These are phyloP conservation scores for Daldinia caldariorum DNA, from an alignment of 495 filamentous ascomycete species.

Conservation along the genomic window DNA sequence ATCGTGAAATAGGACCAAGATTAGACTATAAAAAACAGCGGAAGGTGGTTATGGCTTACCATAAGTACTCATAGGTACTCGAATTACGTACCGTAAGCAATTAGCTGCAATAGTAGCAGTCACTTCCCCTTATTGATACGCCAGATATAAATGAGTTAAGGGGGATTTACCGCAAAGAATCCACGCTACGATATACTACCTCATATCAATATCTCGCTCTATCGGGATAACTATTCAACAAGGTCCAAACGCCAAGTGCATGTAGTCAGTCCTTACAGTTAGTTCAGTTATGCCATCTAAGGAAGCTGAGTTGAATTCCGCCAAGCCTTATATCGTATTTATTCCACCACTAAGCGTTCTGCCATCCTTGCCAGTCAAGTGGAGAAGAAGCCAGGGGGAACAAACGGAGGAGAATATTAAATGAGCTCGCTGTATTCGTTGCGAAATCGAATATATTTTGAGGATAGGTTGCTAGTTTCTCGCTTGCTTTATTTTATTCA, in stretches of 20 bases:
- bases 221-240: no score
- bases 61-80: not conserved
- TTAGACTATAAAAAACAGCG: not conserved
- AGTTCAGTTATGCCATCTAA: no score
- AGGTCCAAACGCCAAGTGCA: no score
- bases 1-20: not conserved
- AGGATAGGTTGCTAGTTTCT: not conserved
- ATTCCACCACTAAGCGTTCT: slow-evolving; percentile 27
- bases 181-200: no score
- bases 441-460: not conserved
- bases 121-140: no score
- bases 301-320: not conserved
- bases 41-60: no score
- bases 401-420: not conserved
- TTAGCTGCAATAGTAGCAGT: not conserved
- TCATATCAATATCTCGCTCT: no score
- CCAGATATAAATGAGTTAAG: not conserved
- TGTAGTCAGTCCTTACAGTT: no score
- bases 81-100: not conserved
- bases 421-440: not conserved
- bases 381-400: slow-evolving; percentile 16
- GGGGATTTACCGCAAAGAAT: not conserved
- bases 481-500: not conserved
- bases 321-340: slow-evolving; percentile 22
- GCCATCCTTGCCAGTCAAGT: slow-evolving; percentile 1